phyloP scores from a whole-genome alignment of 2,329 filamentous ascomycete species.

The Colletotrichum coccodes region DNA sequence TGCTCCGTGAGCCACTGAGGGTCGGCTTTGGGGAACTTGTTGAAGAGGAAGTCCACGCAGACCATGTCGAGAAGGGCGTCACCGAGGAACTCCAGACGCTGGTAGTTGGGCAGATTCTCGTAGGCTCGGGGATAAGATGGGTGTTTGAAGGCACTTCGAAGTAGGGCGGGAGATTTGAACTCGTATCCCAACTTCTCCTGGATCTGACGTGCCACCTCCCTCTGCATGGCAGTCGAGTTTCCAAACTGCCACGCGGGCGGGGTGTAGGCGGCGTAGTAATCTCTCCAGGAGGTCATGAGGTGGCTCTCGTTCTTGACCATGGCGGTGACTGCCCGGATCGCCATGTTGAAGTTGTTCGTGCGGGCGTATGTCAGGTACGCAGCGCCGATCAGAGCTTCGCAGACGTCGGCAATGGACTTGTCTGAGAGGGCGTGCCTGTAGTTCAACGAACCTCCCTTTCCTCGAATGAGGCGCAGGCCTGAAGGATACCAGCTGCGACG shows the following conservation, averaged over 20 bases:
- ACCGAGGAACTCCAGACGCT: constrained; percentile 91
- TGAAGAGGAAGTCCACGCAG: constrained; percentile 85
- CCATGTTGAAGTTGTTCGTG: constrained; percentile 62
- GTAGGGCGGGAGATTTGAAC: constrained; percentile 80
- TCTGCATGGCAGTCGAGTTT: constrained; percentile 71
- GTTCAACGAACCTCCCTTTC: constrained; percentile 69
- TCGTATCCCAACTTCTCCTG: constrained; percentile 64
- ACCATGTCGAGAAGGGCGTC: constrained; percentile 90
- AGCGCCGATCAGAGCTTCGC: constrained; percentile 92
- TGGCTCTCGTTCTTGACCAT: constrained; percentile 79
- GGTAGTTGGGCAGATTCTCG: constrained; percentile 87
- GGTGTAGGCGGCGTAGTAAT: constrained; percentile 78
- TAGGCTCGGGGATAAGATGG: constrained; percentile 81
- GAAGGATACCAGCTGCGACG: constrained; percentile 90
- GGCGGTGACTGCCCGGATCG: constrained; percentile 71
- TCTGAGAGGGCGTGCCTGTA: constrained; percentile 77
- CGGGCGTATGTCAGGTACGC: constrained; percentile 67
- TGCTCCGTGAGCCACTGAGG: constrained; percentile 98
- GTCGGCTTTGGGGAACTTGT: constrained; percentile 79
- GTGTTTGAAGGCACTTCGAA: constrained; percentile 89
- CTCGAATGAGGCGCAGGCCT: constrained; percentile 76
- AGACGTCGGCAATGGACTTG: constrained; percentile 94
- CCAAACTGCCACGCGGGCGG: constrained; percentile 77
- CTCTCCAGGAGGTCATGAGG: constrained; percentile 72
- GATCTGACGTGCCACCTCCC: constrained; percentile 74